Conservation (phyloP, 495 filamentous ascomycete species). For the Monascus purpureus region DNA sequence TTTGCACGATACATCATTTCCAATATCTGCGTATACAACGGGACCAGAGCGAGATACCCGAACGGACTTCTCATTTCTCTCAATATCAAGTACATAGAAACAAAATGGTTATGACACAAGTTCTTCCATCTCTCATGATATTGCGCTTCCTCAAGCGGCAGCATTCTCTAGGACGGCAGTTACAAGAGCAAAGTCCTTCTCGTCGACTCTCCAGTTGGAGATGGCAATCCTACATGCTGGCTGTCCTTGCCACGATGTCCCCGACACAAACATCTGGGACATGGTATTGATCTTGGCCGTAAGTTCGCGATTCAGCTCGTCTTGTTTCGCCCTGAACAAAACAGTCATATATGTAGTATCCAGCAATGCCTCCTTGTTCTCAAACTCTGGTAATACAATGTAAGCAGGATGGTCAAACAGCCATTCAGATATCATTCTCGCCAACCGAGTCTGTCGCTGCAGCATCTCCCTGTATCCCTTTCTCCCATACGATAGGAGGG, state of each 20-base stretch:
- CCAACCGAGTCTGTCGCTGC: slow-evolving; percentile 52
- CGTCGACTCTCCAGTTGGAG: slow-evolving; percentile 57
- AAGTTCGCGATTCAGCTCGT: slow-evolving; percentile 47
- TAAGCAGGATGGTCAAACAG: slow-evolving; percentile 45
- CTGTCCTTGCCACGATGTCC: slow-evolving; percentile 58
- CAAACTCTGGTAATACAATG: slow-evolving; percentile 44
- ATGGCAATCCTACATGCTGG: slow-evolving; percentile 71
- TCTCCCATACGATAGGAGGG: slow-evolving; percentile 59
- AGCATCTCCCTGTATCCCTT: slow-evolving; percentile 60
- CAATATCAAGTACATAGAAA: slow-evolving; percentile 1
- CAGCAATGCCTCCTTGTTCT: slow-evolving; percentile 20
- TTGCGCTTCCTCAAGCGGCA: slow-evolving; percentile 1
- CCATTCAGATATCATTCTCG: slow-evolving; percentile 50
- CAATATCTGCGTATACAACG: too few relatives aligned
- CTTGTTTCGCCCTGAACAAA: slow-evolving; percentile 63
- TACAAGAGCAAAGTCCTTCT: slow-evolving; percentile 23
- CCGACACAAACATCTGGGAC: slow-evolving; percentile 67
- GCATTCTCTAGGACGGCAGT: slow-evolving; percentile 22
- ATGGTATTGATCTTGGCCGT: slow-evolving; percentile 59
- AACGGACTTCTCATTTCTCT: slow-evolving; percentile 2
- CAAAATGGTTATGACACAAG: neutral
- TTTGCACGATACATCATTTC: slow-evolving; percentile 1
- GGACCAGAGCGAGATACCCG: too few relatives aligned
- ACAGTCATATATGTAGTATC: slow-evolving; percentile 59
- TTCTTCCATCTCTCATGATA: too few relatives aligned